Conservation (phyloP, 352 stramenopile genomes). For the Pythium aristosporum region DNA sequence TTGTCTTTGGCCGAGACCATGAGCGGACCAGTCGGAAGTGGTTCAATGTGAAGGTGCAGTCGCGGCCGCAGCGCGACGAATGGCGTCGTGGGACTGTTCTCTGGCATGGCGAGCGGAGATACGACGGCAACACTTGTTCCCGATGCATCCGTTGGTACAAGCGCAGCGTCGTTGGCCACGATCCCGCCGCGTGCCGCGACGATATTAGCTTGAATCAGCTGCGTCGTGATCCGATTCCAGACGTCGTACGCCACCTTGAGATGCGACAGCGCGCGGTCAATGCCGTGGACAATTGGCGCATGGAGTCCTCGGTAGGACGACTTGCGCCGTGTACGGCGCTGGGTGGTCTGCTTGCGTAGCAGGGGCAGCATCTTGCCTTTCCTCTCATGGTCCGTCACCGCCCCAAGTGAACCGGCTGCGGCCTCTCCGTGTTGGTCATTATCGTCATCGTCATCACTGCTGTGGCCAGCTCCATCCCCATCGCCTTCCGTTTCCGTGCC, state of each 20-base stretch:
- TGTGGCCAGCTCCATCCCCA: neutral
- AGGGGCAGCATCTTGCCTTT: neutral
- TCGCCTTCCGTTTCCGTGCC: constrained; percentile 8
- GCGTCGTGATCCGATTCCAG: constrained; percentile 27
- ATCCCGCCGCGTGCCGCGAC: constrained; percentile 17
- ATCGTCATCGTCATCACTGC: neutral
- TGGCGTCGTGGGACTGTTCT: neutral
- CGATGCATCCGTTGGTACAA: neutral
- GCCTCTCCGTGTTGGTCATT: neutral
- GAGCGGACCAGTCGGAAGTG: constrained; percentile 15
- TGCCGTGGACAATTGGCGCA: constrained; percentile 15
- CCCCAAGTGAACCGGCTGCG: neutral
- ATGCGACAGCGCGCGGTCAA: constrained; percentile 16
- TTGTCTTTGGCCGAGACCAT: constrained; percentile 24
- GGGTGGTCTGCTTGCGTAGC: constrained; percentile 12
- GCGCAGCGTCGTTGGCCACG: neutral
- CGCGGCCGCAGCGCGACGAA: constrained; percentile 19
- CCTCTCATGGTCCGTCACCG: neutral
- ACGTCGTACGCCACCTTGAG: constrained; percentile 25
- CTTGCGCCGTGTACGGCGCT: constrained; percentile 15
- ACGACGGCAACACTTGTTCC: neutral
- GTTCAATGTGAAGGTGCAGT: constrained; percentile 30
- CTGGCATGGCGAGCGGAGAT: neutral
- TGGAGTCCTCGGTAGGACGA: constrained; percentile 26
- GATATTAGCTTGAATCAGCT: constrained; percentile 26